Percentiles rank a stretch among this genome's conserved stretches.
phyloP scores from a whole-genome alignment of 129 eudicot genomes.

The Saposhnikovia divaricata region DNA sequence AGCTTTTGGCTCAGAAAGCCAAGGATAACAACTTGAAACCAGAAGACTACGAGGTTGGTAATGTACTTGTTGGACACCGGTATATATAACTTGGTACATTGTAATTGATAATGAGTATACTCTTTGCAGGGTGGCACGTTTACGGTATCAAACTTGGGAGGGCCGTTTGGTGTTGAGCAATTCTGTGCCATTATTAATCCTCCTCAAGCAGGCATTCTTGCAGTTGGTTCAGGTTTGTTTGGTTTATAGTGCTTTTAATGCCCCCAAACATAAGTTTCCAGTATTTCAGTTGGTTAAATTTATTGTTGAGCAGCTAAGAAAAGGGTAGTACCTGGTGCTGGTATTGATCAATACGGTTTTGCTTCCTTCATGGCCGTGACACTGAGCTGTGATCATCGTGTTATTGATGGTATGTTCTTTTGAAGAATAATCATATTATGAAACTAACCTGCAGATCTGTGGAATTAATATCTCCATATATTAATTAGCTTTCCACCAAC shows the following conservation, averaged over 20 bases:
- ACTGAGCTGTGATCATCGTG: conserved; percentile 98
- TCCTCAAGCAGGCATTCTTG: conserved; percentile 92
- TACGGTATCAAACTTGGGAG: conserved; percentile 77
- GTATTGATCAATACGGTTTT: conserved; percentile 47
- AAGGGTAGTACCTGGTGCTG: conserved; percentile 71
- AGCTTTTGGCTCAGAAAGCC: conserved; percentile 75
- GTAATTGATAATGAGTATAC: conserved; percentile 1
- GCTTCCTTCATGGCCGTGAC: conserved; percentile 87
- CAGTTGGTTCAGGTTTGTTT: conserved; percentile 80
- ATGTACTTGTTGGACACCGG: background rate
- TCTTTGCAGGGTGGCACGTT: conserved; percentile 69
- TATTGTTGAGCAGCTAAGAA: conserved; percentile 66
- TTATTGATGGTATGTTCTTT: conserved; percentile 79
- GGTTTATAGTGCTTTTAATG: conserved; percentile 2
- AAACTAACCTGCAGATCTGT: background rate
- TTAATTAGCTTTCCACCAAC: background rate
- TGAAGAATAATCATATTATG: background rate
- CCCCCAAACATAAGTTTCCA: background rate
- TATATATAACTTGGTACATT: background rate
- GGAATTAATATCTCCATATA: background rate
- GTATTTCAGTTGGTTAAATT: background rate
- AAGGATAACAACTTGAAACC: conserved; percentile 81
- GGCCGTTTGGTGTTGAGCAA: conserved; percentile 88
- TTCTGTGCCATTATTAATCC: conserved; percentile 97
- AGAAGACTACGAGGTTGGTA: conserved; percentile 81